Evolutionary conservation across 768 basidiomycete genomes (phyloP).

Genomic region (Dentipellis fragilis): DNA sequence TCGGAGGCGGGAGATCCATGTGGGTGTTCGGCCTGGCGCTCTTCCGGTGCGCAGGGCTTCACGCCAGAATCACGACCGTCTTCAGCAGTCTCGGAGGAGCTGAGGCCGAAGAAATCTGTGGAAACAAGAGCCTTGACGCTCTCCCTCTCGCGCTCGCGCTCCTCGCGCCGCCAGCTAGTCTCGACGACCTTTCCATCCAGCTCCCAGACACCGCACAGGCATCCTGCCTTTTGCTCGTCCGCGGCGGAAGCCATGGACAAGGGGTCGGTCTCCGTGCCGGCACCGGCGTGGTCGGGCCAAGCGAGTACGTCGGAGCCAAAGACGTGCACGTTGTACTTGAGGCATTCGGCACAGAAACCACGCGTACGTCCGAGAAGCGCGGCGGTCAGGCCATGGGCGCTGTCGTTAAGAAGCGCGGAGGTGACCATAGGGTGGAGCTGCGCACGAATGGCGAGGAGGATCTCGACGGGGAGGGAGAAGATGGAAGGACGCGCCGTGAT

Average conservation of each 20-base stretch:
- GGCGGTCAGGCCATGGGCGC: constrained; percentile 22
- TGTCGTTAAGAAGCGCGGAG: constrained; percentile 29
- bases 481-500: constrained; percentile 7
- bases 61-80: not conserved
- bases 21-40: too few relatives aligned
- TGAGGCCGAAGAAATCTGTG: not conserved
- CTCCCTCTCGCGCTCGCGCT: not conserved
- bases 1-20: too few relatives aligned
- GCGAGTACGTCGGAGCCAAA: not conserved
- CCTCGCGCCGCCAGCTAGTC: not conserved
- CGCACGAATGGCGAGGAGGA: constrained; percentile 42
- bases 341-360: not conserved
- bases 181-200: not conserved
- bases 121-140: not conserved
- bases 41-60: too few relatives aligned
- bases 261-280: not conserved
- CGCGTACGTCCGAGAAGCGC: not conserved
- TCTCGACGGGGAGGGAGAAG: constrained; percentile 30
- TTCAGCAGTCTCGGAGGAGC: not conserved
- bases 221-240: not conserved
- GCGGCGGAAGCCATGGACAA: not conserved
- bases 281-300: not conserved
- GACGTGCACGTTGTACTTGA: not conserved
- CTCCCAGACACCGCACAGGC: not conserved
- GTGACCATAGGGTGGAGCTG: constrained; percentile 36